Evolutionary conservation across 768 basidiomycete genomes (phyloP).

Genomic region (Cubamyces sp.): DNA sequence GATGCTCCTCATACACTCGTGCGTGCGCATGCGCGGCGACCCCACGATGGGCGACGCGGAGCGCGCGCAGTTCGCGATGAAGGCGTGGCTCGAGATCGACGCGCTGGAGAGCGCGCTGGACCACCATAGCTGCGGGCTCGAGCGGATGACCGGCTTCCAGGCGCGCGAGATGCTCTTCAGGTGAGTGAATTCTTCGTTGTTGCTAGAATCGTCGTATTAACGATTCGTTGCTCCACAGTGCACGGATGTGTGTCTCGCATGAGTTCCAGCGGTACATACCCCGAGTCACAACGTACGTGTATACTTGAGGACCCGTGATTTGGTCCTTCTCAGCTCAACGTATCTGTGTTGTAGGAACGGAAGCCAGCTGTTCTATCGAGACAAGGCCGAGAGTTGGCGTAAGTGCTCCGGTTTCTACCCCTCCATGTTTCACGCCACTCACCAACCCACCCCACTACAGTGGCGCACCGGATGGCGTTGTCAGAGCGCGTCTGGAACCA

Average conservation of each 20-base stretch:
- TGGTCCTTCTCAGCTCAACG: too few species aligned
- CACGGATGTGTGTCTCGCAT: slow-evolving; percentile 69
- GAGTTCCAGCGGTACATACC: slow-evolving; percentile 72
- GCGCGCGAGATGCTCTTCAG: slow-evolving; percentile 79
- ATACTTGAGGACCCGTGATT: too few species aligned
- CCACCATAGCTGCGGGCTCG: slow-evolving; percentile 66
- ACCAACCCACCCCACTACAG: neutral
- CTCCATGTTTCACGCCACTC: neutral
- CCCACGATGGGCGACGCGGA: slow-evolving; percentile 47
- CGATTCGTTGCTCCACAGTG: slow-evolving; percentile 43
- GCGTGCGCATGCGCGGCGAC: slow-evolving; percentile 59
- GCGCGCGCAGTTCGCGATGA: slow-evolving; percentile 64
- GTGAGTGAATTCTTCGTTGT: slow-evolving; percentile 46
- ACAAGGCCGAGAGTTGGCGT: slow-evolving; percentile 37
- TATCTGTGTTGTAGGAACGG: slow-evolving; percentile 29
- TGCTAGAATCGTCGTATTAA: neutral
- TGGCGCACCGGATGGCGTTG: slow-evolving; percentile 8
- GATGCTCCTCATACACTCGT: slow-evolving; percentile 74
- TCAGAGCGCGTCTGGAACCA: slow-evolving; percentile 15
- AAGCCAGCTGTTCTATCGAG: slow-evolving; percentile 31
- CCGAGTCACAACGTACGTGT: slow-evolving; percentile 55
- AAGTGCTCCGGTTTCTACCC: neutral
- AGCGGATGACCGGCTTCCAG: slow-evolving; percentile 67
- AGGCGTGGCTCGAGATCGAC: slow-evolving; percentile 74
- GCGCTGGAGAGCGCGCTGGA: slow-evolving; percentile 64